Conservation (phyloP, 177 flowering plant genomes). For the Vitis hybrid region DNA sequence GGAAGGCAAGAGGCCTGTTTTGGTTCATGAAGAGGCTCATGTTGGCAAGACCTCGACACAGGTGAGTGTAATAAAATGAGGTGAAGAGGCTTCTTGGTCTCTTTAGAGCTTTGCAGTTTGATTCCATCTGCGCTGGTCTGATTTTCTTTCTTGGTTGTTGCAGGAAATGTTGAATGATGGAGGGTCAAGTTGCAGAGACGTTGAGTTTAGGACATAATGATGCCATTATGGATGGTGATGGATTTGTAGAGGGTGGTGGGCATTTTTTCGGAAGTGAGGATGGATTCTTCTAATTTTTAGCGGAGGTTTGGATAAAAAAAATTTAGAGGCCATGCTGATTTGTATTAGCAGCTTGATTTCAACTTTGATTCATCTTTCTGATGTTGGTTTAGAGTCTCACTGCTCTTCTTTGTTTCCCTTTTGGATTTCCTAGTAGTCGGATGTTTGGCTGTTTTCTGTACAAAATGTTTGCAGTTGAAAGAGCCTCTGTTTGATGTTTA, state of each 20-base stretch:
- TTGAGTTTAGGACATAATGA: slow-evolving; percentile 26
- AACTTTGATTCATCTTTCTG: background rate
- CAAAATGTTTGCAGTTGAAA: slow-evolving; percentile 32
- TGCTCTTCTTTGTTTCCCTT: background rate
- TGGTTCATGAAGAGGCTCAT: slow-evolving; percentile 22
- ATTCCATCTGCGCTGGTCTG: background rate
- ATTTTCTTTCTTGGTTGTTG: slow-evolving; percentile 2
- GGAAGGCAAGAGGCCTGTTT: slow-evolving; percentile 17
- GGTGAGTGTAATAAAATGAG: slow-evolving; percentile 18
- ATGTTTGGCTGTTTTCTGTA: slow-evolving; percentile 24
- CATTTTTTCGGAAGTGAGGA: slow-evolving; percentile 1
- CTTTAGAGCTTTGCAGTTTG: background rate
- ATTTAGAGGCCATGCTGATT: slow-evolving; percentile 3
- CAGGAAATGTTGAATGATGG: slow-evolving; percentile 31
- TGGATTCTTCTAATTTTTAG: slow-evolving; percentile 10
- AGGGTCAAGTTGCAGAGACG: slow-evolving; percentile 35
- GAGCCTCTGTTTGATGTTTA: slow-evolving; percentile 8
- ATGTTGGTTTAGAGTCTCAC: background rate
- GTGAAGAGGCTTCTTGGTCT: background rate
- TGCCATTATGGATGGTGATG: background rate
- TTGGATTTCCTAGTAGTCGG: slow-evolving; percentile 5
- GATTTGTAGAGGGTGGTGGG: slow-evolving; percentile 5
- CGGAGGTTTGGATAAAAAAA: slow-evolving; percentile 2
- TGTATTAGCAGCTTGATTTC: slow-evolving; percentile 7
- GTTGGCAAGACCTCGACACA: slow-evolving; percentile 23